These are phyloP conservation scores for Cucumis hystrix DNA, from an alignment of 306 rosid species.

Conservation along the genomic window DNA sequence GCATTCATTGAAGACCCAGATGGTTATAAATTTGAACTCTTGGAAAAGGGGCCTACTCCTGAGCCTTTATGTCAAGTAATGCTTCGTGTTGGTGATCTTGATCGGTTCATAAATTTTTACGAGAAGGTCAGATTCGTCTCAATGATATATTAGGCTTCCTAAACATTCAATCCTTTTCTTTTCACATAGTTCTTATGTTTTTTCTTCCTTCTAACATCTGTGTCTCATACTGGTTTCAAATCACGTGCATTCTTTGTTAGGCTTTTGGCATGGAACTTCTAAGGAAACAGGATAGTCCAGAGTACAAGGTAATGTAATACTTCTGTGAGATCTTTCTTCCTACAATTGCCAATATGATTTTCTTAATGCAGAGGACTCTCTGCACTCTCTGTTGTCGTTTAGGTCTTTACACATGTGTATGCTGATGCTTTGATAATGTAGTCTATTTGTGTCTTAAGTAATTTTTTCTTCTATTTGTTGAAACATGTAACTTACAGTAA, in stretches of 20 bases:
- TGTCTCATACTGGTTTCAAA: background rate
- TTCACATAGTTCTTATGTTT: background rate
- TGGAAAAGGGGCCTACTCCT: conserved; percentile 74
- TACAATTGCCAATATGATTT: background rate
- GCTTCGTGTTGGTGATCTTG: conserved; percentile 94
- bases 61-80: conserved; percentile 94
- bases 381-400: background rate
- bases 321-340: background rate
- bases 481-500: conserved; percentile 18
- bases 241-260: conserved; percentile 10
- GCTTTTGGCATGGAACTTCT: conserved; percentile 94
- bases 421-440: conserved; percentile 5
- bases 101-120: conserved; percentile 74
- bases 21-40: conserved; percentile 82
- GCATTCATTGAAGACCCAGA: conserved; percentile 91
- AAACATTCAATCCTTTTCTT: background rate
- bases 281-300: conserved; percentile 64
- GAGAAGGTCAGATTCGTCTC: conserved; percentile 52
- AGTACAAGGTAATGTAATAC: conserved; percentile 58
- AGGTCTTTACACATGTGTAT: background rate
- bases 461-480: background rate
- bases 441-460: background rate
- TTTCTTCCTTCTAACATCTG: background rate
- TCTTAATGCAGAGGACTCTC: background rate
- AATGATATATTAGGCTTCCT: background rate